phyloP scores from a whole-genome alignment of 805 yeast genomes.

The Candida saitoana region DNA sequence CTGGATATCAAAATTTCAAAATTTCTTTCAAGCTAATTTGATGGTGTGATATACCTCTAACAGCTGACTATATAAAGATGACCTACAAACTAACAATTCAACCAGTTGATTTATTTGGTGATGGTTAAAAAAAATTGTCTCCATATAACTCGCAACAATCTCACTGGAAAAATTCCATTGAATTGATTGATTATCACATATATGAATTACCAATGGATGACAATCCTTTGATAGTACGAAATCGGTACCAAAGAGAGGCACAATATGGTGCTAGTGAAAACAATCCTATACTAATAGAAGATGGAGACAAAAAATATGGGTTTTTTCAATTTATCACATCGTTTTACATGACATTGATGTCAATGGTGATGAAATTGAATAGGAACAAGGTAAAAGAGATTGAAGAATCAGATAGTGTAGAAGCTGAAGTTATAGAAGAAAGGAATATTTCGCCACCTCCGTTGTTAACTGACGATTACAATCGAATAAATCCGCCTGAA shows the following conservation, averaged over 20 bases:
- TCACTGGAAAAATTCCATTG: no score
- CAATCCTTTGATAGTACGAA: not conserved
- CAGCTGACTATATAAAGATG: no score
- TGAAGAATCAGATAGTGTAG: not conserved
- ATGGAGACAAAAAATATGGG: not conserved
- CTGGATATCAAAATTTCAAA: no score
- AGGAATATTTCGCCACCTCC: not conserved
- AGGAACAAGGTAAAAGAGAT: not conserved
- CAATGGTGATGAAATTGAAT: not conserved
- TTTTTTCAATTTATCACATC: not conserved
- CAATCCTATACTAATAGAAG: not conserved
- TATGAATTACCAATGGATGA: not conserved
- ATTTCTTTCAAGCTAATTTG: no score
- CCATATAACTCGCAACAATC: no score
- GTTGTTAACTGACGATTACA: conserved; percentile 7
- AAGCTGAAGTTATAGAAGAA: not conserved
- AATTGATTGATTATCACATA: no score
- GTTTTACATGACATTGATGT: not conserved
- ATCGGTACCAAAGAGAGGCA: not conserved
- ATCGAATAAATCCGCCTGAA: not conserved
- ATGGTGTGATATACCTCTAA: no score
- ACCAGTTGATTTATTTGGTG: no score
- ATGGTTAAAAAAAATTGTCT: no score
- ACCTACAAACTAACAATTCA: no score
- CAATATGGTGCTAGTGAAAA: not conserved